Evolutionary conservation across 495 filamentous ascomycete genomes (phyloP), one percentile per base, ranked within the genome.

Genomic region (Penicillium macrosclerotiorum): DNA sequence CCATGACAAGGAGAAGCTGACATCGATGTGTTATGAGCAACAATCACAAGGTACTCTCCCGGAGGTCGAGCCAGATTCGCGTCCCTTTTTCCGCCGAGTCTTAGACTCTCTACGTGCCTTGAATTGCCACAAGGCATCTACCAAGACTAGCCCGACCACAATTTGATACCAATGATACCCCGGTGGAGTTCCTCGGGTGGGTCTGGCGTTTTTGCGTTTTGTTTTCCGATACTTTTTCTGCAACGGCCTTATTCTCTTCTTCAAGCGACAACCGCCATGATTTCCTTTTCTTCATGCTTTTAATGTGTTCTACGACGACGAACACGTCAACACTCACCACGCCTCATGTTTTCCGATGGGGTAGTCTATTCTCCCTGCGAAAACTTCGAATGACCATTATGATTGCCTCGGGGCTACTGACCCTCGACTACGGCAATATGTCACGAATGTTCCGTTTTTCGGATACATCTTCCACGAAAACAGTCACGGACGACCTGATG

Each of bases 1-100:
- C 8, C 48, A 54, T 5, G 48, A 56, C 9, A 52, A 57, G 20
- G 67, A 70, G 23, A 64, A 63, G 31, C 27, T 65, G 1, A 63
- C 61, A 16, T 67, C 65, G 0, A 47, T 68, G 26, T 72, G 69
- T 35, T 66, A 62, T 14, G 69, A 72, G 33, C 61, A 69, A n/a
- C 57, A 62, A 24, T 60, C 65, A 0, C 60, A 58, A 5, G 30
- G 46, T 0, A 25, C 51, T 22, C 37, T 47, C 44, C 48, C 45
- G 5, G 55, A 55, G 14, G 8, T 37, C 8, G 25, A 20, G 3
- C 13, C 40, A 6, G 64, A 72, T 32, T 56, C 53, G 16, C 37
- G 57, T 1, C 62, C 61, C 17, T 62, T 65, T 20, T 51, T 66
- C 14, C 63, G 62, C 16, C 67, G 65, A 1, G 57, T 71, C 11